These are phyloP conservation scores for Magnaporthiopsis rhizophila DNA, from an alignment of 2,329 filamentous ascomycete species.

Conservation along the genomic window DNA sequence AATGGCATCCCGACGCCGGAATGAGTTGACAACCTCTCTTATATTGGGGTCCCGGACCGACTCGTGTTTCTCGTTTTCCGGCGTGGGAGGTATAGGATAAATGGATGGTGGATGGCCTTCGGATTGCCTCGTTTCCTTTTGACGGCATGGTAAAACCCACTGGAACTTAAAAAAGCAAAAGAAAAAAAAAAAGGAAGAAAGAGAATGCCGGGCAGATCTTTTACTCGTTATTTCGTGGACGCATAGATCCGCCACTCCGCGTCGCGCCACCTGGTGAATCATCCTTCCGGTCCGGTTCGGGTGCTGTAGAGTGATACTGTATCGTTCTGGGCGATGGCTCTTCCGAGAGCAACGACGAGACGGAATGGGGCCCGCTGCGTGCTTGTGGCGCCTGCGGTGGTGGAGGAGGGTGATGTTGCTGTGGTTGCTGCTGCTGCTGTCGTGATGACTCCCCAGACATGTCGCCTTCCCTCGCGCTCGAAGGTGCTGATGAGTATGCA, in stretches of 20 bases:
- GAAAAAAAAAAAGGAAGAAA: constrained; percentile 2
- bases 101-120: neutral
- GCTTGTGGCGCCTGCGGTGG: constrained; percentile 13
- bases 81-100: neutral
- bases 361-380: constrained; percentile 31
- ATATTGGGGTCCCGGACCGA: too few species aligned
- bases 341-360: constrained; percentile 36
- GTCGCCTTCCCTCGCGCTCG: constrained; percentile 25
- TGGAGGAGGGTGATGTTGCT: constrained; percentile 12
- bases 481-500: constrained; percentile 22
- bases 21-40: too few species aligned
- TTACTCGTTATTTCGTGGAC: constrained; percentile 6
- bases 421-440: constrained; percentile 13
- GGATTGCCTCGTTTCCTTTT: neutral
- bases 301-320: constrained; percentile 1
- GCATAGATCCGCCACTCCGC: neutral
- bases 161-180: neutral
- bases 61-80: too few species aligned
- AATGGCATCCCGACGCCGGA: too few species aligned
- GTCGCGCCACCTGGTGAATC: neutral
- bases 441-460: constrained; percentile 19
- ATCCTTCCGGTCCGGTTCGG: constrained; percentile 1
- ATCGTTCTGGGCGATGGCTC: constrained; percentile 21
- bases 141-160: neutral
- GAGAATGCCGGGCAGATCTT: neutral